Percentiles rank a stretch among this genome's conserved stretches.
Evolutionary conservation across 345 rosid species (phyloP).

Genomic region (Eucalyptus tenuipes): DNA sequence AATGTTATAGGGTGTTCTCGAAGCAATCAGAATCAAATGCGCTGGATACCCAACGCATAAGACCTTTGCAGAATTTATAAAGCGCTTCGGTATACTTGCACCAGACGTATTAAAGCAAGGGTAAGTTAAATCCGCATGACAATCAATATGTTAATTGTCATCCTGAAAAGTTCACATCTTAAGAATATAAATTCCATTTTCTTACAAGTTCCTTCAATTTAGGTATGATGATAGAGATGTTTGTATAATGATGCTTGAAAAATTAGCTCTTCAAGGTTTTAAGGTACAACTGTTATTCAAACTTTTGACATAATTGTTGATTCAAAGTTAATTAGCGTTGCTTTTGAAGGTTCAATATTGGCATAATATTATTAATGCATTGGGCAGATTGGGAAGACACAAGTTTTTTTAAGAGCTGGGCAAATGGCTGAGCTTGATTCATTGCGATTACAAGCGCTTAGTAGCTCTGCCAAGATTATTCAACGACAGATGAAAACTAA

Average conservation of each 20-base stretch:
- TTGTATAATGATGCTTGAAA: conserved; percentile 70
- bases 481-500: conserved; percentile 37
- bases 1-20: conserved; percentile 79
- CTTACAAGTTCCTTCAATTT: background rate
- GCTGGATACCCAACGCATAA: conserved; percentile 72
- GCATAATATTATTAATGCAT: background rate
- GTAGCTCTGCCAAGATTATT: conserved; percentile 53
- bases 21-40: conserved; percentile 87
- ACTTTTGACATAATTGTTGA: background rate
- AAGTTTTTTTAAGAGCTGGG: conserved; percentile 69
- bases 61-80: conserved; percentile 58
- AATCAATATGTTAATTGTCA: background rate
- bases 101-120: conserved; percentile 40
- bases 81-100: conserved; percentile 52
- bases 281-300: background rate
- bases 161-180: background rate
- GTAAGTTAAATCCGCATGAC: conserved; percentile 16
- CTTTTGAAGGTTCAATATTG: background rate
- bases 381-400: conserved; percentile 70
- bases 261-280: background rate
- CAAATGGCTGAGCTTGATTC: conserved; percentile 82
- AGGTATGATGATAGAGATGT: conserved; percentile 67
- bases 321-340: background rate
- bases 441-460: conserved; percentile 31
- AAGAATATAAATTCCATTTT: background rate